These are phyloP conservation scores for Ganoderma meredithae DNA, from an alignment of 1,284 basidiomycete genomes.

Conservation along the genomic window DNA sequence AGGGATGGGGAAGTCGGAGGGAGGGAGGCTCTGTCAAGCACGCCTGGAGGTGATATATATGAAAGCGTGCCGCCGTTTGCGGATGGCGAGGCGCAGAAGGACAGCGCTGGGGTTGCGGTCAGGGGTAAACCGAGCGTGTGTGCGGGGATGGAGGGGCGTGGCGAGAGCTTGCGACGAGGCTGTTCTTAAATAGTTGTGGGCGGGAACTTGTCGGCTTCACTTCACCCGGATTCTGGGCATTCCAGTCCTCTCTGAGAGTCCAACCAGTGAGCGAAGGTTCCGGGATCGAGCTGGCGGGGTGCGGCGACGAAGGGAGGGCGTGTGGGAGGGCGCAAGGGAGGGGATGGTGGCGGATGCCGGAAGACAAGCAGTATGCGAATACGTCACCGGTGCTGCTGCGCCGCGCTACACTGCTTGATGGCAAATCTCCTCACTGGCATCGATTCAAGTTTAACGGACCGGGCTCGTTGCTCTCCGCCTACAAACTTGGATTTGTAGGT, in stretches of 20 bases:
- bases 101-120: not conserved
- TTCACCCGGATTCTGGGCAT: not conserved
- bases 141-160: conserved; percentile 20
- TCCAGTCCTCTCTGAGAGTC: not conserved
- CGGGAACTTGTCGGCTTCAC: conserved; percentile 4
- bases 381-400: not conserved
- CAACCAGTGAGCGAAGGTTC: not conserved
- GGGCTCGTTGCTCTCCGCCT: not conserved
- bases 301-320: not conserved
- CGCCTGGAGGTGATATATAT: not conserved
- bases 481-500: not conserved
- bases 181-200: not conserved
- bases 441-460: not conserved
- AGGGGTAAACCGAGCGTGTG: conserved; percentile 10
- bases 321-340: not conserved
- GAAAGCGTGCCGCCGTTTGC: not conserved
- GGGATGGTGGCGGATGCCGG: not conserved
- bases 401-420: not conserved
- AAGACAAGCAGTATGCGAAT: not conserved
- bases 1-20: not conserved
- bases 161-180: not conserved
- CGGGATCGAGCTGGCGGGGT: not conserved
- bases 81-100: not conserved
- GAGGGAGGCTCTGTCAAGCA: not conserved
- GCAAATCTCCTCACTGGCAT: not conserved